Conservation (phyloP, 2,329 filamentous ascomycete genomes). For the Penicillium crustosum region DNA sequence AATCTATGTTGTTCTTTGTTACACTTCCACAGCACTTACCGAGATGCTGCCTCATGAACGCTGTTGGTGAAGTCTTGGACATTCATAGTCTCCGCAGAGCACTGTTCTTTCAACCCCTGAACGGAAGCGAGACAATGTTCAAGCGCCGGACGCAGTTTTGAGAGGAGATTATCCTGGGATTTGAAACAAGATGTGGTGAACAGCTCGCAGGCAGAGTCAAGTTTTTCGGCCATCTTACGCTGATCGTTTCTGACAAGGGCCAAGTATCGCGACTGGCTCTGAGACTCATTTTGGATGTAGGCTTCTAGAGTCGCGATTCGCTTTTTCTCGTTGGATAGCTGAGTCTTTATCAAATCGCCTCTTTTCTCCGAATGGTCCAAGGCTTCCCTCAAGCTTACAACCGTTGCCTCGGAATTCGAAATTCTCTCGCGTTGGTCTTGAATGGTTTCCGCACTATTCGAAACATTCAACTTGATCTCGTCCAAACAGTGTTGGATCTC, state of each 20-base stretch:
- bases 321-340: constrained; percentile 33
- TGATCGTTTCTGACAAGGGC: constrained; percentile 27
- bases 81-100: constrained; percentile 17
- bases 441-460: constrained; percentile 15
- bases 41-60: constrained; percentile 18
- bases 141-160: constrained; percentile 15
- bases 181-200: constrained; percentile 14
- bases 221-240: constrained; percentile 18
- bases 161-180: constrained; percentile 16
- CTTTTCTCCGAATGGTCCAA: constrained; percentile 28
- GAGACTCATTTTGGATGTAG: constrained; percentile 33
- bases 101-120: constrained; percentile 16
- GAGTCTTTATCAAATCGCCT: constrained; percentile 14
- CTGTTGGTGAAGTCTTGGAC: constrained; percentile 19
- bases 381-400: constrained; percentile 26
- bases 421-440: constrained; percentile 23
- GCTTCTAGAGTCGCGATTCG: constrained; percentile 30
- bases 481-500: constrained; percentile 27
- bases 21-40: constrained; percentile 24
- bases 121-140: constrained; percentile 19
- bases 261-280: constrained; percentile 23
- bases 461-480: constrained; percentile 25
- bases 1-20: neutral
- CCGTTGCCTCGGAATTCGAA: constrained; percentile 16
- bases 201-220: constrained; percentile 20